A percentile compares a stretch with the other conserved stretches of the same genome.
phyloP scores from a whole-genome alignment of 768 basidiomycete genomes.

The Lentinula raphanica region DNA sequence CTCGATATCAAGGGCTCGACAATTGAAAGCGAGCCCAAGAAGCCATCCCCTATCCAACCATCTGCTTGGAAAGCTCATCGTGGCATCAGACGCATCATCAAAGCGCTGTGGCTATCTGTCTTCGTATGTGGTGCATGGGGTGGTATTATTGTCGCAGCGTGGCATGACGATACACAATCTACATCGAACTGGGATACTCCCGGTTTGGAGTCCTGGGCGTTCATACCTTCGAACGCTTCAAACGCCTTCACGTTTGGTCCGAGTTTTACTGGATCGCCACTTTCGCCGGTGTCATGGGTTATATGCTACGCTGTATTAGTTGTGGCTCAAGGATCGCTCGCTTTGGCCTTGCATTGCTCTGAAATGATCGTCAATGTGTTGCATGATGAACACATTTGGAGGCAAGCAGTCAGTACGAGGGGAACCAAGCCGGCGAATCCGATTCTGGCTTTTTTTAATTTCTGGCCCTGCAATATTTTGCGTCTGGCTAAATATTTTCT shows the following conservation, averaged over 20 bases:
- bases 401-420: background rate
- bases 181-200: background rate
- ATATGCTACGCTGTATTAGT: background rate
- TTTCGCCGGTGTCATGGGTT: background rate
- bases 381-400: background rate
- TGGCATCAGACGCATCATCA: background rate
- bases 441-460: background rate
- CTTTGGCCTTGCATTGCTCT: background rate
- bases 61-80: background rate
- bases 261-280: background rate
- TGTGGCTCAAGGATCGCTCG: background rate
- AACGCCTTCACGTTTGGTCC: background rate
- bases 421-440: background rate
- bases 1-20: conserved; percentile 1
- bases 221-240: background rate
- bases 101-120: background rate
- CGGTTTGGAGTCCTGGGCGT: background rate
- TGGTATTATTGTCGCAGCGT: background rate
- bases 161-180: background rate
- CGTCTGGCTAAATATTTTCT: background rate
- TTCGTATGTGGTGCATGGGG: background rate
- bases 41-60: background rate
- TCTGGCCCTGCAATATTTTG: background rate
- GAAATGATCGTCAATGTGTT: background rate
- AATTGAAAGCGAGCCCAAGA: background rate